Base-by-base conservation (phyloP, 495 filamentous ascomycete species). In the Staphylotrichum longicolle region DNA sequence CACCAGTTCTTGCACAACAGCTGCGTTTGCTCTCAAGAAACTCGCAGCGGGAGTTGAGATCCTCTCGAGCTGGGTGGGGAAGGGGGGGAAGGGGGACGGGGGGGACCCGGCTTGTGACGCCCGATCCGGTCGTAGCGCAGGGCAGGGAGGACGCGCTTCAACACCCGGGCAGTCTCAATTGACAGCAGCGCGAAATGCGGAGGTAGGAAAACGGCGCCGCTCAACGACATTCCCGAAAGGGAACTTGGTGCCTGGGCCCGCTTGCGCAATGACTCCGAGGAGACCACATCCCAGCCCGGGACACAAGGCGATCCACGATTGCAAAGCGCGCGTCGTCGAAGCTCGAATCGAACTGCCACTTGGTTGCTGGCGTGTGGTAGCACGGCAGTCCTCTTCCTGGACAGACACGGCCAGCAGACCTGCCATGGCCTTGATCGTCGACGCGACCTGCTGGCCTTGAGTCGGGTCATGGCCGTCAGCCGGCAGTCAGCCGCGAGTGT, bases 171-270 rank as follows among this genome's bases (percentile, higher is more conserved):
- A 27, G 50, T n/a, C 48, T 49, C 33, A 42, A 54, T 64, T 61
- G 37, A 53, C 46, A 55, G 45, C 30, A 34, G 41, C 56, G 44
- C 53, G 40, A 58, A 66, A 67, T 67, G 69, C 67, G 71, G 71
- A 73, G 71, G 66, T 51, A 56, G 63, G 55, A 67, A 65, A 67
- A 68, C 65, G 64, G 67, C 67, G 67, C 67, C 65, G 63, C 60
- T 65, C 59, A 66, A 64, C 67, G 69, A 73, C 69, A 68, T 70
- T 67, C 67, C 69, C 67, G 61, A 73, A 73, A 62, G 53, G 66
- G 67, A 66, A 64, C 57, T 57, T 64, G 68, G 65, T 67, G 57
- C 63, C 64, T 70, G 68, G 64, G 58, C 57, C 42, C 62, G 45
- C 54, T 51, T 37, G 58, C 60, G 60, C 64, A 57, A 63, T 62